Conservation (phyloP, 345 rosid genomes). For the Hibiscus syriacus region DNA sequence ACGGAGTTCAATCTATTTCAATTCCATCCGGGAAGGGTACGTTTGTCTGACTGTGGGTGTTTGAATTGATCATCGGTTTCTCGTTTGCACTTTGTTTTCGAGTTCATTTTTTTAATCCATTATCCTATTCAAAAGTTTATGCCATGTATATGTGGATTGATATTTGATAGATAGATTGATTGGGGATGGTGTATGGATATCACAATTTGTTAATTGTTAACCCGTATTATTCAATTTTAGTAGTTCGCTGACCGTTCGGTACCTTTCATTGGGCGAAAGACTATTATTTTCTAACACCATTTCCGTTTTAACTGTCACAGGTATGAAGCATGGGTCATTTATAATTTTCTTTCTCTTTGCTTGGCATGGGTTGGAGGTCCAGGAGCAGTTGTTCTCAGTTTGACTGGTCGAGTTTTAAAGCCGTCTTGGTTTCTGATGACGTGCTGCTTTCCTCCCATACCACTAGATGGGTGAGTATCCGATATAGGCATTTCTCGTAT, state of each 20-base stretch:
- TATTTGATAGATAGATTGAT: neutral
- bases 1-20: constrained; percentile 68
- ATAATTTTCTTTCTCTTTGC: constrained; percentile 83
- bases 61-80: neutral
- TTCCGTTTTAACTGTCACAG: constrained; percentile 35
- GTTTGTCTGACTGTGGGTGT: constrained; percentile 19
- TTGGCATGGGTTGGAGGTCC: constrained; percentile 99
- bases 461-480: constrained; percentile 81
- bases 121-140: neutral
- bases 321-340: constrained; percentile 98
- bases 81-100: too few species aligned
- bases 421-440: constrained; percentile 84
- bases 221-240: neutral
- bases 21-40: constrained; percentile 97
- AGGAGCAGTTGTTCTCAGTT: constrained; percentile 85
- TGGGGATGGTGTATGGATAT: neutral
- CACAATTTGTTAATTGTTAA: neutral
- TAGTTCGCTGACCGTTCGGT: neutral
- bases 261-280: neutral
- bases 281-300: neutral
- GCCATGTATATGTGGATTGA: neutral
- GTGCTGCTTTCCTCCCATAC: constrained; percentile 80
- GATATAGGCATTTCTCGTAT: neutral
- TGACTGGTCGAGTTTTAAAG: constrained; percentile 76
- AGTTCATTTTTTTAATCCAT: neutral